These are phyloP conservation scores for Apiospora koreana DNA, from an alignment of 2,329 filamentous ascomycete genomes.

Conservation along the genomic window DNA sequence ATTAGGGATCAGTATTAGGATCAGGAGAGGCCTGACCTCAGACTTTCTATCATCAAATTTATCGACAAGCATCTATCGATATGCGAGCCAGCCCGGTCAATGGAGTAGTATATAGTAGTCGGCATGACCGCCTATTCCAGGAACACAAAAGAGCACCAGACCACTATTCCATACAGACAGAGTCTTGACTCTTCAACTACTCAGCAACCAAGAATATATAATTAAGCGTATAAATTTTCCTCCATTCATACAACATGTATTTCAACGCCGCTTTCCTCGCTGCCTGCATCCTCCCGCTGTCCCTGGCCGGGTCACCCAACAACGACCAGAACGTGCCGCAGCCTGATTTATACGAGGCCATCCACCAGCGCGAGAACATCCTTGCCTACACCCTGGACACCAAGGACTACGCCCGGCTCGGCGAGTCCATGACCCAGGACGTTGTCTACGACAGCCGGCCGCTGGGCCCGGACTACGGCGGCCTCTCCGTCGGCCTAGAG, in stretches of 20 bases:
- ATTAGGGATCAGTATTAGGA: too few relatives aligned
- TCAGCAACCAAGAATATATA: too few relatives aligned
- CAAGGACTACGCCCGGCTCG: background rate
- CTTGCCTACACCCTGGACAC: background rate
- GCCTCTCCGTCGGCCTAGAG: background rate
- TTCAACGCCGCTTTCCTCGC: background rate
- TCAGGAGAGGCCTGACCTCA: too few relatives aligned
- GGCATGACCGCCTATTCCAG: too few relatives aligned
- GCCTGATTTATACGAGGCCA: slow-evolving; percentile 1
- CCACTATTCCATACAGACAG: background rate
- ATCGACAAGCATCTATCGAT: too few relatives aligned
- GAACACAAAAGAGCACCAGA: too few relatives aligned
- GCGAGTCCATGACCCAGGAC: slow-evolving; percentile 9
- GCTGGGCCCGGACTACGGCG: background rate
- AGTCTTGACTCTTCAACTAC: too few relatives aligned
- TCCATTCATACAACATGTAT: background rate
- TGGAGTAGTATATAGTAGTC: too few relatives aligned
- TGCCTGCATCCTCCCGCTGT: background rate
- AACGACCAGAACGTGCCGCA: background rate
- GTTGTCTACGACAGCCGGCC: slow-evolving; percentile 11
- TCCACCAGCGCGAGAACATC: slow-evolving; percentile 4
- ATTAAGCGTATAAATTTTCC: background rate
- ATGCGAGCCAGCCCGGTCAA: too few relatives aligned
- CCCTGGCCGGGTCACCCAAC: background rate
- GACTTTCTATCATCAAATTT: too few relatives aligned